Conservation (phyloP, 2,329 filamentous ascomycete species). For the Stachybotrys chartarum region DNA sequence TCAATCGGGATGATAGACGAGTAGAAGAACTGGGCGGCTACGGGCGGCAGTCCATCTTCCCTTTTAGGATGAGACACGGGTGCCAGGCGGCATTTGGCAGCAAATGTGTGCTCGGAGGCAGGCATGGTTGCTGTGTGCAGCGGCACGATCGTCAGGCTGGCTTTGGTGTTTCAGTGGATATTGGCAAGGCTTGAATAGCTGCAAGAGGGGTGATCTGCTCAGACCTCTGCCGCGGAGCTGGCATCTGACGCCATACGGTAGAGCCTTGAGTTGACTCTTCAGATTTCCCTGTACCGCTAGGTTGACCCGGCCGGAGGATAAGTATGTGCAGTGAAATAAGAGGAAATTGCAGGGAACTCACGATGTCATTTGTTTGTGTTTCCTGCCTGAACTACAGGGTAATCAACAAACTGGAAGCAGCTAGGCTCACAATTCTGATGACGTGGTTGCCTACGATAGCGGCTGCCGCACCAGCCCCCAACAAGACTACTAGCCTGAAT, state of each 20-base stretch:
- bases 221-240: neutral
- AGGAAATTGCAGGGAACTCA: neutral
- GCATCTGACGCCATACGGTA: neutral
- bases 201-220: neutral
- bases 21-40: conserved; percentile 78
- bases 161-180: neutral
- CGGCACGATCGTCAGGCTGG: neutral
- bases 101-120: conserved; percentile 44
- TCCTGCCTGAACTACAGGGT: neutral
- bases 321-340: neutral
- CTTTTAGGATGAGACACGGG: conserved; percentile 32
- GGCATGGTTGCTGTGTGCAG: conserved; percentile 1
- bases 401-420: neutral
- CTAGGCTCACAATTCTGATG: neutral
- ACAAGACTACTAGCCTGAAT: too few relatives aligned
- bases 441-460: neutral
- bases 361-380: neutral
- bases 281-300: too few relatives aligned
- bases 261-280: neutral
- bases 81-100: conserved; percentile 50
- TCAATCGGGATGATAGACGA: conserved; percentile 76
- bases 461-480: too few relatives aligned
- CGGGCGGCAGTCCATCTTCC: conserved; percentile 46
- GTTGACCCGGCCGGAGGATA: neutral
- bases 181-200: neutral